Evolutionary conservation across 768 basidiomycete species (phyloP).

Genomic region (Rubroboletus satanas): DNA sequence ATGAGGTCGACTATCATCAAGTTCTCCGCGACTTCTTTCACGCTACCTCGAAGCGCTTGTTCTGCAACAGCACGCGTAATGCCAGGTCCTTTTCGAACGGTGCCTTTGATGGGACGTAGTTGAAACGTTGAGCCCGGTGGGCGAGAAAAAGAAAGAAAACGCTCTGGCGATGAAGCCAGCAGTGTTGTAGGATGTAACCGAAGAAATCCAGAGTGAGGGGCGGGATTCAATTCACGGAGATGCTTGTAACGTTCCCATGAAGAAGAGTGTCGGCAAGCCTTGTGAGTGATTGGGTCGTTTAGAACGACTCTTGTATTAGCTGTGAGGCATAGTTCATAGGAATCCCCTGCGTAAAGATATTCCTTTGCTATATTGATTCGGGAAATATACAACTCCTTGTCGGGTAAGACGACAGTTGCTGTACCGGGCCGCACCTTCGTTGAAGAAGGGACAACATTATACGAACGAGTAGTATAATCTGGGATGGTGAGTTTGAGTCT

Average conservation of each 20-base stretch:
- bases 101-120: slow-evolving; percentile 94
- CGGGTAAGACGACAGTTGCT: slow-evolving; percentile 48
- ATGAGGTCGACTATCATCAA: slow-evolving; percentile 98
- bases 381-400: slow-evolving; percentile 57
- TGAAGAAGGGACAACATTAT: slow-evolving; percentile 21
- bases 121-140: slow-evolving; percentile 65
- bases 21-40: slow-evolving; percentile 94
- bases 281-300: slow-evolving; percentile 30
- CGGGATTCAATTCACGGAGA: slow-evolving; percentile 76
- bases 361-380: slow-evolving; percentile 71
- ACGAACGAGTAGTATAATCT: slow-evolving; percentile 10
- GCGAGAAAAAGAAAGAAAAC: slow-evolving; percentile 80
- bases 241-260: slow-evolving; percentile 75
- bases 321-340: slow-evolving; percentile 91
- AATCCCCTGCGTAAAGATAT: slow-evolving; percentile 76
- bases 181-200: slow-evolving; percentile 74
- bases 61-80: slow-evolving; percentile 66
- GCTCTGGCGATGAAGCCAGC: slow-evolving; percentile 86
- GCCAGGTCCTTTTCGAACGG: slow-evolving; percentile 65
- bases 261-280: slow-evolving; percentile 16
- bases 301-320: slow-evolving; percentile 60
- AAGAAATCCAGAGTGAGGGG: slow-evolving; percentile 81
- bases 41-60: slow-evolving; percentile 55
- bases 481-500: slow-evolving; percentile 14
- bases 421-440: slow-evolving; percentile 21